Percentiles rank a stretch among this genome's conserved stretches.
These are phyloP conservation scores for Tetrahymena elliotti DNA, from an alignment of 73 alveolate genomes.

Conservation along the genomic window DNA sequence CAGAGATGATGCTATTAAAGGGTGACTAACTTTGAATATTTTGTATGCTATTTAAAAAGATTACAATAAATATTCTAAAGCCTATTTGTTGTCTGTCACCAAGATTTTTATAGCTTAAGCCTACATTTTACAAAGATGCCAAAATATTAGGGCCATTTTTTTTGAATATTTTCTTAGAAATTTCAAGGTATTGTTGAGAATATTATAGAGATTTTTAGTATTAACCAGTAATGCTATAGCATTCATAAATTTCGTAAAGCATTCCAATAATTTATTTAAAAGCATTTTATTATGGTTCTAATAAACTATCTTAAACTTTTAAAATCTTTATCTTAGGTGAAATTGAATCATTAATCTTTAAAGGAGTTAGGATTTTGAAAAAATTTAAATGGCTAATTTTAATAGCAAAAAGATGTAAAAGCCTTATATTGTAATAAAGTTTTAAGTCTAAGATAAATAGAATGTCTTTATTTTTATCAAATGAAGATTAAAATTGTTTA, in stretches of 20 bases:
- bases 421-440: background rate
- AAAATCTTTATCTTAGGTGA: background rate
- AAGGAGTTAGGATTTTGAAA: background rate
- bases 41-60: too few relatives aligned
- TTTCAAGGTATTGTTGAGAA: background rate
- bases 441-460: background rate
- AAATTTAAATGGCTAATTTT: background rate
- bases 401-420: background rate
- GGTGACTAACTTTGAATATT: background rate
- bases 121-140: background rate
- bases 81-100: background rate
- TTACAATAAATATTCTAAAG: too few relatives aligned
- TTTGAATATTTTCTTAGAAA: too few relatives aligned
- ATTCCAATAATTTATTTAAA: too few relatives aligned
- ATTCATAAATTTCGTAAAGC: background rate
- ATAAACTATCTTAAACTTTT: too few relatives aligned
- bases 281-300: background rate
- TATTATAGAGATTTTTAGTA: background rate
- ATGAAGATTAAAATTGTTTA: background rate
- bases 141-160: background rate
- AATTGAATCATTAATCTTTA: background rate
- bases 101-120: background rate
- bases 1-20: too few relatives aligned
- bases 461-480: background rate
- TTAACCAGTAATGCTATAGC: background rate